Evolutionary conservation across 2,329 filamentous ascomycete species (phyloP), one percentile per base, ranked within the genome.

Genomic region (Aspergillus fijiensis): DNA sequence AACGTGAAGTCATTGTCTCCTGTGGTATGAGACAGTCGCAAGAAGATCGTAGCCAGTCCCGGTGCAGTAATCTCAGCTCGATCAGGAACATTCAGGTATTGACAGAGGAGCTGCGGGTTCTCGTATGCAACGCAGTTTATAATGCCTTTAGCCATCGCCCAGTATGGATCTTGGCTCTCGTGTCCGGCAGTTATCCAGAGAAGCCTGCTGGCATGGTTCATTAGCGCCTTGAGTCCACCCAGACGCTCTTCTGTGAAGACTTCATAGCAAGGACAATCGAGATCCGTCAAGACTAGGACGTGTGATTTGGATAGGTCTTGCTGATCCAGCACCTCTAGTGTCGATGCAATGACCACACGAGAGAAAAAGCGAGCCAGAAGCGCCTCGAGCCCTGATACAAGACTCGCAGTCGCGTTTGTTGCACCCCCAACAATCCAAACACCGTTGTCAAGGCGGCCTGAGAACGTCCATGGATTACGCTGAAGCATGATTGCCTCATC

Each of bases 151-250:
- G 50, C 57, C 45, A 60, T 49, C 6, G 39, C 31, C 11, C 23
- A 48, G 16, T 53, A 39, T 5, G 54, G 59, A 10, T 42, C 16
- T 11, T 29, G 29, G 14, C 31, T 48, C n/a, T 57, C 54, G 9
- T 31, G 45, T 10, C 54, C 59, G 19, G n/a, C 49, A 39, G 59
- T 60, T 6, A 60, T 54, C 59, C 59, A 60, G 4, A 60, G 29
- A 25, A 60, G 39, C 25, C 23, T 39, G 16, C 19, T 42, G 49
- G 42, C 35, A 6, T 25, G 31, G 5, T 50, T 27, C 14, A 57
- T 27, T 1, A 60, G 21, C n/a, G 27, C 7, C 33, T 48, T 27
- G 9, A 60, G n/a, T 4, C 35, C 12, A 16, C 16, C 23, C 21
- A 56, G 49, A 5, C 49, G 19, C 7, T 52, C 19, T 2, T 27